Evolutionary conservation across 164 flowering plant species (phyloP).

Genomic region (Nelumbo lutea): DNA sequence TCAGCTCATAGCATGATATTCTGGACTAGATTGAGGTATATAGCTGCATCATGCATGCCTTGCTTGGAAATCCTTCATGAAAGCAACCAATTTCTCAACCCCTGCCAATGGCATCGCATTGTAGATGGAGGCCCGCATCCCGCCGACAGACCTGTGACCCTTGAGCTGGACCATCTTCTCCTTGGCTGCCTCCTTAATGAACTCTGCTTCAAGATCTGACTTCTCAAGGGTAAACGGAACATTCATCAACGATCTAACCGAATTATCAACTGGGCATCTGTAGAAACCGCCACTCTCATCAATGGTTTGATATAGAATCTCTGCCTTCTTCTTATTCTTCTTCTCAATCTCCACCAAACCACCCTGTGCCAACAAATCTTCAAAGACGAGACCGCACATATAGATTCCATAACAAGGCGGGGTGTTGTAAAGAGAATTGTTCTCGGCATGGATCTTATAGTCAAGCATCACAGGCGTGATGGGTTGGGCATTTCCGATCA

Average conservation of each 20-base stretch:
- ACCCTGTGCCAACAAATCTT: constrained; percentile 64
- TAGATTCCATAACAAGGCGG: constrained; percentile 72
- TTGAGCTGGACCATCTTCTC: constrained; percentile 95
- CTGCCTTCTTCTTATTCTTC: constrained; percentile 78
- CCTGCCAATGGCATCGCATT: constrained; percentile 98
- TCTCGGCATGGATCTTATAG: constrained; percentile 91
- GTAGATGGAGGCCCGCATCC: constrained; percentile 94
- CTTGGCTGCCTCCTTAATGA: constrained; percentile 78
- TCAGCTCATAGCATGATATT: constrained; percentile 2
- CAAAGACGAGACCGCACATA: constrained; percentile 63
- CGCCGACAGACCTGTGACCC: constrained; percentile 97
- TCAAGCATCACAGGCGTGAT: constrained; percentile 91
- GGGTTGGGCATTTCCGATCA: constrained; percentile 69
- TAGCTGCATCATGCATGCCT: constrained; percentile 39
- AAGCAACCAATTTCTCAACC: constrained; percentile 87
- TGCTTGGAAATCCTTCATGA: constrained; percentile 94
- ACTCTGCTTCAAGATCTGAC: constrained; percentile 79
- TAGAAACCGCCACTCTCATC: constrained; percentile 84
- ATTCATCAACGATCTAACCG: constrained; percentile 94
- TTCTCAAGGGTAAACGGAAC: constrained; percentile 92
- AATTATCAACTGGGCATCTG: constrained; percentile 84
- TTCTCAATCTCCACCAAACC: constrained; percentile 82
- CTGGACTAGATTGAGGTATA: neutral
- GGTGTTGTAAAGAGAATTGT: constrained; percentile 83
- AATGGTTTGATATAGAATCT: constrained; percentile 63